Conservation (phyloP, 805 yeast genomes). For the Ogataea philodendri region DNA sequence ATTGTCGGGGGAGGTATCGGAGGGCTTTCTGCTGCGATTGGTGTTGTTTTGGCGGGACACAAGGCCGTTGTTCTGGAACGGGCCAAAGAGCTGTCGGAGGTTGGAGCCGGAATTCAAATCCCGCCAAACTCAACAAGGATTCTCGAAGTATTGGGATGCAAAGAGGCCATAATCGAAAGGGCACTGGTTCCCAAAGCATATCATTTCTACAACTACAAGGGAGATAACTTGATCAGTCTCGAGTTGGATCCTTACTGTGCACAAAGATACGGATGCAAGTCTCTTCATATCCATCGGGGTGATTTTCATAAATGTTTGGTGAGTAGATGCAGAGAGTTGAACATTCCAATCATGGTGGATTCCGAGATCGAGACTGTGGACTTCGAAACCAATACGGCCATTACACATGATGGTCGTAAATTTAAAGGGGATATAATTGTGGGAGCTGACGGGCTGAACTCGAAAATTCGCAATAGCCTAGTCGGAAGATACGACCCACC, state of each 20-base stretch:
- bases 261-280: constrained; percentile 14
- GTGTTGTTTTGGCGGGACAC: constrained; percentile 27
- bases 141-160: constrained; percentile 16
- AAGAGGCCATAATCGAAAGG: constrained; percentile 5
- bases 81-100: constrained; percentile 23
- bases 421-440: constrained; percentile 17
- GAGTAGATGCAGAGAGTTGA: constrained; percentile 11
- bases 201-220: constrained; percentile 17
- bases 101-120: constrained; percentile 24
- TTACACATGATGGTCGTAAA: constrained; percentile 12
- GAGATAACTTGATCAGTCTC: constrained; percentile 11
- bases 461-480: constrained; percentile 12
- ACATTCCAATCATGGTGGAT: constrained; percentile 9
- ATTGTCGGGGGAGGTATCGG: constrained; percentile 36
- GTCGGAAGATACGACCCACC: constrained; percentile 10
- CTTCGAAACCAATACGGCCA: constrained; percentile 10
- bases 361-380: constrained; percentile 12
- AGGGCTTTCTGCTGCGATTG: constrained; percentile 31
- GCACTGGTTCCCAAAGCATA: constrained; percentile 16
- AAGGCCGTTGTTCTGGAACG: constrained; percentile 29
- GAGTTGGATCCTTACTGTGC: constrained; percentile 15
- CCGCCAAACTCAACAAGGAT: constrained; percentile 20
- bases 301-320: constrained; percentile 16
- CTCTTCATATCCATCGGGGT: constrained; percentile 20
- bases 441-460: constrained; percentile 20